Evolutionary conservation across 495 filamentous ascomycete species (phyloP).

Genomic region (Hyphodiscus hymeniophilus): DNA sequence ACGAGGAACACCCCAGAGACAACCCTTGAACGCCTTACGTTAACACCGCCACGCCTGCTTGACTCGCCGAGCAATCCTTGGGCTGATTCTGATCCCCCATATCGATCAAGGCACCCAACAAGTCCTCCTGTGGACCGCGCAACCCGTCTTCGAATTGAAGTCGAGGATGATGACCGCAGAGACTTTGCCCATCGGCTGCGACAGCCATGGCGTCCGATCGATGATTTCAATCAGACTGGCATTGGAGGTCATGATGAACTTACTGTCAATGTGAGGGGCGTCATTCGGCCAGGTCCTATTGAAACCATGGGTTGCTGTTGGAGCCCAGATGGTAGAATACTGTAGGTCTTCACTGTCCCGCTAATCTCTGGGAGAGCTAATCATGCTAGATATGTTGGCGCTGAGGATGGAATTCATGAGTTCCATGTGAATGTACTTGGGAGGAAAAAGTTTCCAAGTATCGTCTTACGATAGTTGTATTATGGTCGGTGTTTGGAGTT

Average conservation of each 20-base stretch:
- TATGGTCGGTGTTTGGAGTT: not conserved
- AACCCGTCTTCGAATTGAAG: conserved; percentile 15
- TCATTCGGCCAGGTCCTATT: not conserved
- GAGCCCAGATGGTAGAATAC: conserved; percentile 57
- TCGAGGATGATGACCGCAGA: conserved; percentile 16
- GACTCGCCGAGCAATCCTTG: conserved; percentile 20
- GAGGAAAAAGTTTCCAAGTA: conserved; percentile 55
- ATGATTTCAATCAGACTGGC: conserved; percentile 6
- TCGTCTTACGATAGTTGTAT: conserved; percentile 41
- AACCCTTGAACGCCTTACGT: conserved; percentile 13
- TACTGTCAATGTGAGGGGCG: conserved; percentile 1
- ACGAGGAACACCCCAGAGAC: conserved; percentile 10
- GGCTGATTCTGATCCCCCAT: conserved; percentile 28
- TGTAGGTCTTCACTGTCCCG: conserved; percentile 46
- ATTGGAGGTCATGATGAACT: conserved; percentile 1
- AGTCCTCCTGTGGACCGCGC: conserved; percentile 14
- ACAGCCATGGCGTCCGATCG: conserved; percentile 15
- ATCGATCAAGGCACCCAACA: conserved; percentile 20
- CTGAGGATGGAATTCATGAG: conserved; percentile 67
- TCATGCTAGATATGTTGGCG: conserved; percentile 55
- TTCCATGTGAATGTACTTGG: conserved; percentile 58
- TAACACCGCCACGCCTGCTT: conserved; percentile 6
- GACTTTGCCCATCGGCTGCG: conserved; percentile 18
- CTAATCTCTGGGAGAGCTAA: conserved; percentile 8
- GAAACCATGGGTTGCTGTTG: conserved; percentile 60